phyloP scores from a whole-genome alignment of 2,329 filamentous ascomycete species.

The Fusarium albidum region DNA sequence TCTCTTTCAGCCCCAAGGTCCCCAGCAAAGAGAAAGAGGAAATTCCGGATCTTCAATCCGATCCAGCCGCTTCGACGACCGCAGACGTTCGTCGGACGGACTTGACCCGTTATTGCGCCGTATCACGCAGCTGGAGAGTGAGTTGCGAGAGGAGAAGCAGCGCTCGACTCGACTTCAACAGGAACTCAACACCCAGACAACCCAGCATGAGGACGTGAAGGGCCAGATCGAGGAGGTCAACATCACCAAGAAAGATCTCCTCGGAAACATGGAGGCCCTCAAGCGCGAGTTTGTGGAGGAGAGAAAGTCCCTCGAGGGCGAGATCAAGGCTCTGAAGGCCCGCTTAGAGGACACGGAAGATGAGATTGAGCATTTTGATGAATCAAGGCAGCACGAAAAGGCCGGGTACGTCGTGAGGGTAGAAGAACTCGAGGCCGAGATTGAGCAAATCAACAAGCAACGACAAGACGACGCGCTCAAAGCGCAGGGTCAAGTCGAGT shows the following conservation, averaged over 20 bases:
- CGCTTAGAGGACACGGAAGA: constrained; percentile 91
- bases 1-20: constrained; percentile 60
- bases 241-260: constrained; percentile 90
- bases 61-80: constrained; percentile 54
- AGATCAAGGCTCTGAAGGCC: constrained; percentile 78
- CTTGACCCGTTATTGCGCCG: constrained; percentile 56
- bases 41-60: constrained; percentile 59
- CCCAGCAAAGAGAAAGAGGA: constrained; percentile 57
- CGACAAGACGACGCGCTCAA: constrained; percentile 65
- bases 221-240: constrained; percentile 83
- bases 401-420: constrained; percentile 74
- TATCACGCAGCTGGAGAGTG: constrained; percentile 75
- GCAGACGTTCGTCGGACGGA: constrained; percentile 56
- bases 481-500: constrained; percentile 68
- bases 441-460: constrained; percentile 69
- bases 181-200: constrained; percentile 68
- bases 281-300: constrained; percentile 89
- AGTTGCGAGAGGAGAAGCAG: constrained; percentile 78
- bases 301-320: constrained; percentile 81
- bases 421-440: constrained; percentile 73
- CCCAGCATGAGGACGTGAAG: constrained; percentile 68
- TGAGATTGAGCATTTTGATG: constrained; percentile 84
- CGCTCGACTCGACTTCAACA: constrained; percentile 72
- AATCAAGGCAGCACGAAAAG: constrained; percentile 84
- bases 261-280: constrained; percentile 93